A percentile compares a stretch with the other conserved stretches of the same genome.
These are phyloP conservation scores for Ampelomyces quisqualis DNA, from an alignment of 2,329 filamentous ascomycete species.

Conservation along the genomic window DNA sequence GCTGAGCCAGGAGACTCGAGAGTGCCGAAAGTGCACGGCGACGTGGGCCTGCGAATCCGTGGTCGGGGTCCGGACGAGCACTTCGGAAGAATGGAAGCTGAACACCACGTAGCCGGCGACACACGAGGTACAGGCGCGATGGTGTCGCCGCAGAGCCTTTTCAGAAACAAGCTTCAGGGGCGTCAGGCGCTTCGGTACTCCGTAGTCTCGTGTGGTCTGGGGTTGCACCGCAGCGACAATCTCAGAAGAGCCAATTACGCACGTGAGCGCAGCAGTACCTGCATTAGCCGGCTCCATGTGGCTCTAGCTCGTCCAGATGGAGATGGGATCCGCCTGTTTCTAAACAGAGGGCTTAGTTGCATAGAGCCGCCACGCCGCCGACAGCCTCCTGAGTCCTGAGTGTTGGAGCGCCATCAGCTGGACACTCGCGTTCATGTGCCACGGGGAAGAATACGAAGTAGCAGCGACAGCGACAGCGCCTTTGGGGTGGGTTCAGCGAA, in stretches of 20 bases:
- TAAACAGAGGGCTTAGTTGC: conserved; percentile 24
- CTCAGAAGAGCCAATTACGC: conserved; percentile 23
- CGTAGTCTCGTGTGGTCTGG: conserved; percentile 14
- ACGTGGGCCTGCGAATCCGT: conserved; percentile 4
- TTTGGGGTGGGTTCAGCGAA: background rate
- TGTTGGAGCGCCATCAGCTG: conserved; percentile 6
- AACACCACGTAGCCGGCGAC: background rate
- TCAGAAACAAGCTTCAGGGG: conserved; percentile 20
- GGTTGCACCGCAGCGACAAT: conserved; percentile 14
- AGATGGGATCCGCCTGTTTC: conserved; percentile 15
- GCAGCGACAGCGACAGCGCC: conserved; percentile 8
- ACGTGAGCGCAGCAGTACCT: conserved; percentile 19
- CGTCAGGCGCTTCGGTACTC: conserved; percentile 19
- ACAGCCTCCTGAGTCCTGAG: conserved; percentile 20
- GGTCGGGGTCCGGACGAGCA: conserved; percentile 7
- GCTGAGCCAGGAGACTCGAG: conserved; percentile 16
- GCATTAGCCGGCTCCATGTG: conserved; percentile 14
- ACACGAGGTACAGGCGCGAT: conserved; percentile 2
- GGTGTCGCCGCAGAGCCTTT: conserved; percentile 1
- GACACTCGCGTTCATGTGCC: conserved; percentile 6
- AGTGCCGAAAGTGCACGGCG: conserved; percentile 7
- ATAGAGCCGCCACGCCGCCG: conserved; percentile 10
- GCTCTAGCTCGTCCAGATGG: conserved; percentile 8
- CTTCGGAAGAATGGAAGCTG: conserved; percentile 3
- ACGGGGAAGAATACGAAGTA: conserved; percentile 11